phyloP scores from a whole-genome alignment of 2,329 filamentous ascomycete species.

The Diplocarpon rosae region DNA sequence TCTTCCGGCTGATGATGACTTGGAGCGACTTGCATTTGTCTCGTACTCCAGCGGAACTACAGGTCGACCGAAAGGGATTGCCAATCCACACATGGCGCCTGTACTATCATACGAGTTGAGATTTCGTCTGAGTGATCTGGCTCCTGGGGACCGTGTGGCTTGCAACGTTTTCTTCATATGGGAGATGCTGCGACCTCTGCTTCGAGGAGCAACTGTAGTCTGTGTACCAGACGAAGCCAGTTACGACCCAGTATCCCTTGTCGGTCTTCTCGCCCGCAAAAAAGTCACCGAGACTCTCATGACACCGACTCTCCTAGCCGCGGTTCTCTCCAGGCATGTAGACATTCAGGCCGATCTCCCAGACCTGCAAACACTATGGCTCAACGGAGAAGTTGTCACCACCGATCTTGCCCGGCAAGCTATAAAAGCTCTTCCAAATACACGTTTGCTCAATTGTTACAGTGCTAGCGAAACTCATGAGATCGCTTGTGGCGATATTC shows the following conservation, averaged over 20 bases:
- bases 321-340: conserved; percentile 59
- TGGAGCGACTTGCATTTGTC: conserved; percentile 69
- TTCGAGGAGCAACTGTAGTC: conserved; percentile 67
- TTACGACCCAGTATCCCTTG: conserved; percentile 65
- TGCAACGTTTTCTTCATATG: conserved; percentile 84
- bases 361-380: conserved; percentile 59
- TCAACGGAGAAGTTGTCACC: conserved; percentile 75
- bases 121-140: conserved; percentile 58
- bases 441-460: conserved; percentile 67
- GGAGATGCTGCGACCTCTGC: conserved; percentile 68
- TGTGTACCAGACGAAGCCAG: conserved; percentile 65
- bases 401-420: conserved; percentile 63
- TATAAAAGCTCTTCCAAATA: conserved; percentile 48
- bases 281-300: conserved; percentile 71
- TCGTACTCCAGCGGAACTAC: conserved; percentile 82
- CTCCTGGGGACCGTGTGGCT: conserved; percentile 66
- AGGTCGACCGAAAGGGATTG: conserved; percentile 72
- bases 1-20: conserved; percentile 51
- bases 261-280: conserved; percentile 55
- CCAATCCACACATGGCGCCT: conserved; percentile 64
- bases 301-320: conserved; percentile 69
- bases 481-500: conserved; percentile 60
- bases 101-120: conserved; percentile 64
- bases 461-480: conserved; percentile 62
- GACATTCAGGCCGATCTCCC: conserved; percentile 53